These are phyloP conservation scores for Dryadomyces sulphureus DNA, from an alignment of 2,329 filamentous ascomycete genomes.

Conservation along the genomic window DNA sequence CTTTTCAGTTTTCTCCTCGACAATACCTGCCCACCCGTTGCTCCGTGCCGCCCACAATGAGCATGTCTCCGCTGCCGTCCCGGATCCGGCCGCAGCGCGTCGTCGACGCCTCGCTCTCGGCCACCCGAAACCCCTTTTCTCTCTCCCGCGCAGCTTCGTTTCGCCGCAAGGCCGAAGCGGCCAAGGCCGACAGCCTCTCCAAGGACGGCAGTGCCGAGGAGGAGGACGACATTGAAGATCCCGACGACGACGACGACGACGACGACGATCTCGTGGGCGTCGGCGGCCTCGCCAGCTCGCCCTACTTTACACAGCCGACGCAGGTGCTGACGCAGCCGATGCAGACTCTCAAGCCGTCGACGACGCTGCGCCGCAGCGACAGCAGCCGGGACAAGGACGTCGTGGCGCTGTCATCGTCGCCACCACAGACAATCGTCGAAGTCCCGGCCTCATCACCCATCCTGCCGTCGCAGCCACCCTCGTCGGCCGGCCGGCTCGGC, in stretches of 20 bases:
- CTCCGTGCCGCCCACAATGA: constrained; percentile 6
- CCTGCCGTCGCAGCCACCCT: constrained; percentile 18
- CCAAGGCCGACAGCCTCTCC: background rate
- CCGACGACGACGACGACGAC: constrained; percentile 2
- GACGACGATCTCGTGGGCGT: constrained; percentile 20
- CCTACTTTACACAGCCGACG: constrained; percentile 31
- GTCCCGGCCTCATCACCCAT: constrained; percentile 82
- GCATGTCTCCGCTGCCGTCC: constrained; percentile 8
- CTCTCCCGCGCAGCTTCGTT: constrained; percentile 5
- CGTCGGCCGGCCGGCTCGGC: constrained; percentile 27
- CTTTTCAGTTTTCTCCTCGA: background rate
- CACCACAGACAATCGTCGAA: constrained; percentile 40
- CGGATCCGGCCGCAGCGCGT: constrained; percentile 1
- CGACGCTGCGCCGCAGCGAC: constrained; percentile 16
- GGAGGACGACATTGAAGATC: constrained; percentile 14
- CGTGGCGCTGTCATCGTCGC: constrained; percentile 22
- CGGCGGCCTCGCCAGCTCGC: constrained; percentile 22
- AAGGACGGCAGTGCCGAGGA: background rate
- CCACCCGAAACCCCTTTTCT: constrained; percentile 8
- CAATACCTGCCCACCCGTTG: background rate
- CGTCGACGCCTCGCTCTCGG: background rate
- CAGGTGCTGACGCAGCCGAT: constrained; percentile 33
- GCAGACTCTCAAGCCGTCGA: constrained; percentile 26
- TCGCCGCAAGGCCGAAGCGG: background rate
- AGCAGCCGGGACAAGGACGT: background rate